Base-by-base conservation (phyloP, 176 grass and related monocot species). In the Oropetium thomaeum region DNA sequence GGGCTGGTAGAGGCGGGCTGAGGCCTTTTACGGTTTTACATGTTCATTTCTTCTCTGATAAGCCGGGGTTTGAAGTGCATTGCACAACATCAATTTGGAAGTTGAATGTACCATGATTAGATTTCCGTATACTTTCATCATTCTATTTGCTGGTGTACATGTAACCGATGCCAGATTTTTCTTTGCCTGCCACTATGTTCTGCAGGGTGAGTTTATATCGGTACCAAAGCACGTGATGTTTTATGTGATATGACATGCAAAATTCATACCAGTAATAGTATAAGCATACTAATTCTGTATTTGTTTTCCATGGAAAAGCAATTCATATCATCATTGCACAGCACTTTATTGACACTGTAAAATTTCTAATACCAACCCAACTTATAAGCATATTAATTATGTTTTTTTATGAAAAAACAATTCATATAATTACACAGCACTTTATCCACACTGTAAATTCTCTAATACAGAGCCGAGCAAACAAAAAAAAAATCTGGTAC, bases 401-500 rank as follows among this genome's bases (percentile, higher is more conserved):
- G n/a, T n/a, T n/a, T n/a, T n/a, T n/a, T n/a, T n/a, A n/a, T n/a
- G n/a, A n/a, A n/a, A n/a, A n/a, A n/a, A n/a, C n/a, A n/a, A n/a
- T n/a, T n/a, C n/a, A n/a, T n/a, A n/a, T n/a, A n/a, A n/a, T n/a
- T n/a, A 1, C 29, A 49, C n/a, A 26, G 3, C 74, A 65, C 4
- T 65, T 16, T 14, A 34, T 26, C 58, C 27, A 31, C 14, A 48
- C 55, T n/a, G n/a, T 60, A 77, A 60, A 71, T 55, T 62, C 61
- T 73, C 39, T 60, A 48, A 72, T 82, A 73, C 39, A 20, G 12
- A 65, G 32, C 66, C 57, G 58, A 73, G 59, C 60, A 65, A 14
- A 79, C n/a, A n/a, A 64, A 63, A 31, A 62, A 12, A 62, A 5
- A 76, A 34, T 48, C 59, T 74, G 69, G 45, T 74, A 87, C 42